Base-by-base conservation (phyloP, 2,329 filamentous ascomycete genomes). In the Alternaria sp. region DNA sequence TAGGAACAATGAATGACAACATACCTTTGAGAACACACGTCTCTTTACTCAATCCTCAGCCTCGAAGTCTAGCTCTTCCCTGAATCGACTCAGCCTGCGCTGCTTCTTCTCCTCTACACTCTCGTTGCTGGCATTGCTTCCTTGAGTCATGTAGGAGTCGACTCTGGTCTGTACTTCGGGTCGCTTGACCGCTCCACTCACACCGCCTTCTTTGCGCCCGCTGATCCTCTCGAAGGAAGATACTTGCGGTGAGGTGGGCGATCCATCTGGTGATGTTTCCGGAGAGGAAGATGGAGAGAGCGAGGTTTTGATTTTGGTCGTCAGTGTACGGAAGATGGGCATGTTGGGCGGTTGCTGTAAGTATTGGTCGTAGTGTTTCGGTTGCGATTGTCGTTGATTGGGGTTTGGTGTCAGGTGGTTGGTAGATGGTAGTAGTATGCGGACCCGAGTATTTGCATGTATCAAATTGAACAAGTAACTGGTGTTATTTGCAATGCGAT, bases 251-350 rank as follows among this genome's bases (percentile, higher is more conserved):
- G 71, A 72, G 8, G 68, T 69, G 12, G 72, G 70, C 11, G 60
- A 63, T 23, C 46, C 26, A 20, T 55, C 44, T 14, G 60, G 60
- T 11, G 71, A 69, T 9, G 74, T 59, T 7, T 69, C 66, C 5
- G 73, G 73, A 6, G 75, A 74, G 1, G 71, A 60, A 2, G 71
- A 69, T 21, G 71, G 66, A 5, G 73, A 71, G 59, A 75, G 66
- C 12, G 72, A 75, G 9, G 70, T 75, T 60, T 74, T 77, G 58
- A 78, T 66, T 56, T 75, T 78, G 21, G 66, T 72, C 12, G 74
- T 76, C 33, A 78, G 60, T 53, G 58, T 67, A 65, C 74, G 72
- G 18, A 78, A 65, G 61, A 78, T 60, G 20, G 76, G 73, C 76
- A 78, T 78, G 4, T 53, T 71, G 55, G 21, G 25, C 30, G 33